Evolutionary conservation across 2,329 filamentous ascomycete species (phyloP).

Genomic region (Trichophyton simii): DNA sequence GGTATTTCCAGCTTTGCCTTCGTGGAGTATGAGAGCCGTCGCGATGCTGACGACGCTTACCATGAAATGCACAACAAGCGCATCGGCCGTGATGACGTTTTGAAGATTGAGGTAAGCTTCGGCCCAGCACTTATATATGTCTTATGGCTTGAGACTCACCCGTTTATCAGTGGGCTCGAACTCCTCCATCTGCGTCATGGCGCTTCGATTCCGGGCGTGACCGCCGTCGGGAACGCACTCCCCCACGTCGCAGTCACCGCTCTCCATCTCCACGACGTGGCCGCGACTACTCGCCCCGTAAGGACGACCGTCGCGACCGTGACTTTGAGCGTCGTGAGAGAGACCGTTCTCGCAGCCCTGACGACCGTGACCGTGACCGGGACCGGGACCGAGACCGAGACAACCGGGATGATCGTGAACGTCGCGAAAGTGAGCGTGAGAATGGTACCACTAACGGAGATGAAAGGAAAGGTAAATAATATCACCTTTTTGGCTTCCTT

Average conservation of each 20-base stretch:
- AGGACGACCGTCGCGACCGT: slow-evolving; percentile 72
- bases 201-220: slow-evolving; percentile 77
- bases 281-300: slow-evolving; percentile 70
- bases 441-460: slow-evolving; percentile 69
- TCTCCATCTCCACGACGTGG: slow-evolving; percentile 46
- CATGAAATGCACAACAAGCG: slow-evolving; percentile 99
- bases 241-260: slow-evolving; percentile 58
- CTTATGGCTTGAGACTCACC: slow-evolving; percentile 12
- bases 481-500: background rate
- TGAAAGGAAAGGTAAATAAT: slow-evolving; percentile 64
- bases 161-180: slow-evolving; percentile 77
- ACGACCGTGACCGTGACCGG: slow-evolving; percentile 54
- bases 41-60: slow-evolving; percentile 96
- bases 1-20: slow-evolving; percentile 66
- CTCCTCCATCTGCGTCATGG: slow-evolving; percentile 95
- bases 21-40: slow-evolving; percentile 96
- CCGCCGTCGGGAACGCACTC: slow-evolving; percentile 51
- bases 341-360: slow-evolving; percentile 56
- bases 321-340: slow-evolving; percentile 59
- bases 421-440: slow-evolving; percentile 58
- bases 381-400: slow-evolving; percentile 32
- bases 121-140: background rate
- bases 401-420: slow-evolving; percentile 52
- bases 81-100: slow-evolving; percentile 81
- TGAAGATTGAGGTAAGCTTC: slow-evolving; percentile 84